These are phyloP conservation scores for Aaosphaeria arxii DNA, from an alignment of 2,329 filamentous ascomycete genomes.

Conservation along the genomic window DNA sequence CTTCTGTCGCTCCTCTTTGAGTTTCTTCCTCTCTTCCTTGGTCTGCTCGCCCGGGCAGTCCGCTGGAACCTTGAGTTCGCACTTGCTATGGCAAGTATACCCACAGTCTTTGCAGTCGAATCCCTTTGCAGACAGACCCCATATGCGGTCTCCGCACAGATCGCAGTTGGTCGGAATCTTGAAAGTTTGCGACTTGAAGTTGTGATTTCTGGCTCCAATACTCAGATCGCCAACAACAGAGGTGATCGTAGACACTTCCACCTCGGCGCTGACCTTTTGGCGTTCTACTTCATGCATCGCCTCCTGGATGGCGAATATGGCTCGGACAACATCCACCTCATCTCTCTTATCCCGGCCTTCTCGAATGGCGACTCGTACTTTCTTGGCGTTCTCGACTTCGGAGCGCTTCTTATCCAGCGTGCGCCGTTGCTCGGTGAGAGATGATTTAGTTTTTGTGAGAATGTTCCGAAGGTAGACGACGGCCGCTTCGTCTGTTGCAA, in stretches of 20 bases:
- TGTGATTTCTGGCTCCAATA: constrained; percentile 88
- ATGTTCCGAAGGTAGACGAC: constrained; percentile 92
- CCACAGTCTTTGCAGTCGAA: constrained; percentile 96
- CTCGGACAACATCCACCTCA: constrained; percentile 78
- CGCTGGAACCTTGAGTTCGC: constrained; percentile 96
- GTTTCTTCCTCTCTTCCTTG: constrained; percentile 93
- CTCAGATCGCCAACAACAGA: constrained; percentile 87
- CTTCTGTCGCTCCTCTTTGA: constrained; percentile 82
- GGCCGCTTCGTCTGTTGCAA: constrained; percentile 81
- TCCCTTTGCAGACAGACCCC: constrained; percentile 94
- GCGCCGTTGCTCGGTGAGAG: constrained; percentile 73
- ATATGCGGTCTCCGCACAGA: constrained; percentile 92
- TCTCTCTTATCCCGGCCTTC: constrained; percentile 86
- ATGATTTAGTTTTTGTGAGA: constrained; percentile 82
- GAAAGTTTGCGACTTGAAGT: constrained; percentile 98
- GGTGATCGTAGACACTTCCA: constrained; percentile 93
- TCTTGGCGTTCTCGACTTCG: constrained; percentile 77
- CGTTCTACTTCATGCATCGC: constrained; percentile 80
- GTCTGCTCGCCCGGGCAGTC: constrained; percentile 91
- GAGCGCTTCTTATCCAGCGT: constrained; percentile 83
- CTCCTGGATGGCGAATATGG: constrained; percentile 83
- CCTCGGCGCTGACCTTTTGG: constrained; percentile 80
- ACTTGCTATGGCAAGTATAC: constrained; percentile 98
- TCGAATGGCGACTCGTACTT: constrained; percentile 69
- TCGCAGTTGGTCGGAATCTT: constrained; percentile 99